phyloP scores from a whole-genome alignment of 1,284 basidiomycete species.

The Microbotryum violaceum region DNA sequence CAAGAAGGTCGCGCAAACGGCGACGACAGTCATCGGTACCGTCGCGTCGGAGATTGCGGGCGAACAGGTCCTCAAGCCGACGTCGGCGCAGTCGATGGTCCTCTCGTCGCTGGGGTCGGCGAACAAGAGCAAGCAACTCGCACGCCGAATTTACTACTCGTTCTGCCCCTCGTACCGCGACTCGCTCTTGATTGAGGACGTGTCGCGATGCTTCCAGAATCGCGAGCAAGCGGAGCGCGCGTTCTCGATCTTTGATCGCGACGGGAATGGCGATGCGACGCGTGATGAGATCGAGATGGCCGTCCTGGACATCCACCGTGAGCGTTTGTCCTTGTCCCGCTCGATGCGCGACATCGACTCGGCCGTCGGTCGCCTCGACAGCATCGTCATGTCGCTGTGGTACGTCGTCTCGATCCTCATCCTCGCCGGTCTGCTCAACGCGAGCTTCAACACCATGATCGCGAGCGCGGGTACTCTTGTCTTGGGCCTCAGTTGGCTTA shows the following conservation, averaged over 20 bases:
- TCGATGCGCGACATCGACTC: conserved; percentile 88
- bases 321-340: conserved; percentile 72
- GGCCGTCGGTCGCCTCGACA: conserved; percentile 55
- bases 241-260: conserved; percentile 74
- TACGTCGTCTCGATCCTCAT: conserved; percentile 35
- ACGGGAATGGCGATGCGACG: conserved; percentile 68
- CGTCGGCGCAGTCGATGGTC: conserved; percentile 75
- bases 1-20: conserved; percentile 49
- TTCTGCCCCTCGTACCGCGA: conserved; percentile 61
- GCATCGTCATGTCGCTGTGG: conserved; percentile 37
- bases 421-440: conserved; percentile 35
- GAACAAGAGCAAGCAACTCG: conserved; percentile 76
- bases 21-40: conserved; percentile 40
- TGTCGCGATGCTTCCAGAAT: conserved; percentile 62
- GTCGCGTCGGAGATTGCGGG: conserved; percentile 47
- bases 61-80: conserved; percentile 75
- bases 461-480: conserved; percentile 36
- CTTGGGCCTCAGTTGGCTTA: conserved; percentile 47
- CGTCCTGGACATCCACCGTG: conserved; percentile 72
- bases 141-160: conserved; percentile 77
- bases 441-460: conserved; percentile 35
- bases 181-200: conserved; percentile 59
- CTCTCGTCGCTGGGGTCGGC: conserved; percentile 66
- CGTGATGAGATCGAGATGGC: conserved; percentile 70
- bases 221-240: conserved; percentile 58